A percentile compares a stretch with the other conserved stretches of the same genome.
These are phyloP conservation scores for Tuber calosporum DNA, from an alignment of 495 filamentous ascomycete species.

Conservation along the genomic window DNA sequence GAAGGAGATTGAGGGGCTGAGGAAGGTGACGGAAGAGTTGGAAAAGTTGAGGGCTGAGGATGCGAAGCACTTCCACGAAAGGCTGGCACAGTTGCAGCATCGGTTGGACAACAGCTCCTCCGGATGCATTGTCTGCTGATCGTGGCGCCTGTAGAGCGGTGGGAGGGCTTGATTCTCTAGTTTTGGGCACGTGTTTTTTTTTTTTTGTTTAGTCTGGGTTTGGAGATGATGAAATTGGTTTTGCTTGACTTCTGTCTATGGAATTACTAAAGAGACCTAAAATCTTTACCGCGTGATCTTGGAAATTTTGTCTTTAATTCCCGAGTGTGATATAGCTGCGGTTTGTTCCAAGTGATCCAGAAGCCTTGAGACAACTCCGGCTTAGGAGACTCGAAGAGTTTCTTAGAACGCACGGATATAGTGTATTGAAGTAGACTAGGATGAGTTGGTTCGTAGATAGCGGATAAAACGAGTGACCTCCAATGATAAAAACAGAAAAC, in stretches of 20 bases:
- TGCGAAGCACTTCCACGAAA: background rate
- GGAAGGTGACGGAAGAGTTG: background rate
- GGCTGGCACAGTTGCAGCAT: background rate
- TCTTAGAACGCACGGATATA: too few relatives aligned
- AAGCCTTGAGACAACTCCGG: background rate
- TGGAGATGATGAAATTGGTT: background rate
- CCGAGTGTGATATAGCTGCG: background rate
- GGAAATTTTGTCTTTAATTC: background rate
- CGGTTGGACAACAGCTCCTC: background rate
- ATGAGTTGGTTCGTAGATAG: background rate
- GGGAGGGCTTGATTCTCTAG: background rate
- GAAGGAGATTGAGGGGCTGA: slow-evolving; percentile 4
- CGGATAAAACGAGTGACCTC: background rate
- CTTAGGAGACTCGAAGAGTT: background rate
- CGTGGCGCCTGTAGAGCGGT: background rate
- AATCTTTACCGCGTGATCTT: background rate
- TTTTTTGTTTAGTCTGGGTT: background rate
- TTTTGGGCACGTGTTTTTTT: background rate
- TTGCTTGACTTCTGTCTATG: background rate
- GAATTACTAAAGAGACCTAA: background rate
- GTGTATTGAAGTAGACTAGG: too few relatives aligned
- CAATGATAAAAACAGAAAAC: background rate
- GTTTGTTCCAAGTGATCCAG: background rate
- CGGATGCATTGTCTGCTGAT: background rate
- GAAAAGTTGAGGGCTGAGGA: slow-evolving; percentile 8